Conservation (phyloP, 352 stramenopile genomes). For the Pythium volutum region DNA sequence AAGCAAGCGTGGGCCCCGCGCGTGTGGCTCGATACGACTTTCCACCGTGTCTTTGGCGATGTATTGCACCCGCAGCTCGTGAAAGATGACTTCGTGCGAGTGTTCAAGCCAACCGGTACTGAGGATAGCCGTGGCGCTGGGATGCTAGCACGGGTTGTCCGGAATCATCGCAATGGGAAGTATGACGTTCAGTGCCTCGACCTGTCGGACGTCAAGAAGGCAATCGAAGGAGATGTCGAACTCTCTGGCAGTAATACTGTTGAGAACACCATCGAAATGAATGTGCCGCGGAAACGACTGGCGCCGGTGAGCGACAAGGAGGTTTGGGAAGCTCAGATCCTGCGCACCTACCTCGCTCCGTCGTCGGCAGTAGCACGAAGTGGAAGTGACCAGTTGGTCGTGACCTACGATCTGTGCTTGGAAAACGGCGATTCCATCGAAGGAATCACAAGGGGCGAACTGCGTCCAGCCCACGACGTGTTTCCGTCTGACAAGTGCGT, state of each 20-base stretch:
- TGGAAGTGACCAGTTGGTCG: slow-evolving; percentile 12
- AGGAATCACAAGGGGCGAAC: slow-evolving; percentile 27
- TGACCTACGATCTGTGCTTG: slow-evolving; percentile 40
- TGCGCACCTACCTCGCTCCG: slow-evolving; percentile 20
- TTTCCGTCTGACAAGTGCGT: slow-evolving; percentile 44
- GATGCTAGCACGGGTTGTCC: slow-evolving; percentile 32
- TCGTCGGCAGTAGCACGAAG: not conserved
- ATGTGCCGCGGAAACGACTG: slow-evolving; percentile 38
- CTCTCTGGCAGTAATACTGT: too few relatives aligned
- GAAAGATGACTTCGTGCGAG: slow-evolving; percentile 47
- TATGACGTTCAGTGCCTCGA: slow-evolving; percentile 59
- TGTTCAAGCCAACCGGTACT: slow-evolving; percentile 13
- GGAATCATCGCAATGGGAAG: slow-evolving; percentile 40
- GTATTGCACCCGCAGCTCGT: slow-evolving; percentile 33
- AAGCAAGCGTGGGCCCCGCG: slow-evolving; percentile 32
- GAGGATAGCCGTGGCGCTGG: not conserved
- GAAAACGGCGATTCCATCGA: slow-evolving; percentile 38
- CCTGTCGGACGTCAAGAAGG: slow-evolving; percentile 9
- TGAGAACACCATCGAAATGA: not conserved
- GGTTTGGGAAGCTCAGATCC: slow-evolving; percentile 36
- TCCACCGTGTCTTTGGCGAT: slow-evolving; percentile 25
- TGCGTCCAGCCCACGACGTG: slow-evolving; percentile 36
- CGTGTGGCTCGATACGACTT: slow-evolving; percentile 37
- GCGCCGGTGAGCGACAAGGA: slow-evolving; percentile 23
- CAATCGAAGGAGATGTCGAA: not conserved